Percentiles rank a stretch among this genome's conserved stretches.
Evolutionary conservation across 805 yeast genomes (phyloP).

Genomic region (Ogataea parapolymorpha): DNA sequence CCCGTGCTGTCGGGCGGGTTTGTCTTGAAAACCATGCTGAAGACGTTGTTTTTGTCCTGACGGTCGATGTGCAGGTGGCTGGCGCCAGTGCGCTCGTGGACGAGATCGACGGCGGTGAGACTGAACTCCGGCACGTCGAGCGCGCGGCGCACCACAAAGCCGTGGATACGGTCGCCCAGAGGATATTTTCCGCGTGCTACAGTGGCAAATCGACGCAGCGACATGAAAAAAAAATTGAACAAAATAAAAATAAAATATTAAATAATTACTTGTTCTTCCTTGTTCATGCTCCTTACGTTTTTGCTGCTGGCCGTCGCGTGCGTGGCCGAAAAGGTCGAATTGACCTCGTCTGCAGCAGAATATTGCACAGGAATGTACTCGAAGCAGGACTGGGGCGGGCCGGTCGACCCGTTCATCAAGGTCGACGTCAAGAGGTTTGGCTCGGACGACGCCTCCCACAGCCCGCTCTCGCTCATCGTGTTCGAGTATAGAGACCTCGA

Average conservation of each 20-base stretch:
- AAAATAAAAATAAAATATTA: not conserved
- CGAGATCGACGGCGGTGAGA: slow-evolving; percentile 69
- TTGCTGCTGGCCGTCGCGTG: slow-evolving; percentile 5
- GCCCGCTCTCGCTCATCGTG: slow-evolving; percentile 61
- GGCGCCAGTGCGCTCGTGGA: slow-evolving; percentile 68
- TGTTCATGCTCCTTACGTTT: slow-evolving; percentile 2
- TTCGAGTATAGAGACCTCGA: slow-evolving; percentile 81
- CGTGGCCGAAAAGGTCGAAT: slow-evolving; percentile 43
- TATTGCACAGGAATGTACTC: slow-evolving; percentile 90
- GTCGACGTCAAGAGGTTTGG: slow-evolving; percentile 38
- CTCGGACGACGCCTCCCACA: slow-evolving; percentile 35
- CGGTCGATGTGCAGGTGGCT: slow-evolving; percentile 83
- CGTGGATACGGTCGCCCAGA: slow-evolving; percentile 58
- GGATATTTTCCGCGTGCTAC: slow-evolving; percentile 46
- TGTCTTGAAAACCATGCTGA: slow-evolving; percentile 85
- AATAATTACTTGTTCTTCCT: not conserved
- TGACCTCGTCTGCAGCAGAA: slow-evolving; percentile 54
- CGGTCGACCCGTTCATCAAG: slow-evolving; percentile 56
- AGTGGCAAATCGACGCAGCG: slow-evolving; percentile 13
- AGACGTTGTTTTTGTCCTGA: slow-evolving; percentile 81
- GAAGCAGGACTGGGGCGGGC: slow-evolving; percentile 84
- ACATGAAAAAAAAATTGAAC: slow-evolving; percentile 10
- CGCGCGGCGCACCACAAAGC: slow-evolving; percentile 63
- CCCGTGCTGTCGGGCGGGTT: slow-evolving; percentile 95
- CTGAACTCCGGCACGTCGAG: slow-evolving; percentile 78